Base-by-base conservation (phyloP, 306 rosid species). In the Inga laurina region DNA sequence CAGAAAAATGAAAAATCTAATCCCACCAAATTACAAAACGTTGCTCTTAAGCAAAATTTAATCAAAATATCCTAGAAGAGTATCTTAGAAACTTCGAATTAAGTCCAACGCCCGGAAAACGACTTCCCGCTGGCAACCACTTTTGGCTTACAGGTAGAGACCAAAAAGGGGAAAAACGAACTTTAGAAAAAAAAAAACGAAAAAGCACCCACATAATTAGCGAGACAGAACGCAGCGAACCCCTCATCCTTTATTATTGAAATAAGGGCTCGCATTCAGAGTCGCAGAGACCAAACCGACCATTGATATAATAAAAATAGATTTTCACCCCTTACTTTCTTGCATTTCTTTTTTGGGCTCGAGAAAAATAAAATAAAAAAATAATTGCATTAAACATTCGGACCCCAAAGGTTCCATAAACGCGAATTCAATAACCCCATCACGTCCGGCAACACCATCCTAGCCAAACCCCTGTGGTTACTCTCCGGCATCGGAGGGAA, bases 391-490 rank as follows among this genome's bases (percentile, higher is more conserved):
- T 86, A 83, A 65, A 80, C 90, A 90, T 85, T 86, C 88, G 95
- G 93, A 91, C 91, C 76, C 95, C 95, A 91, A 90, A 91, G 91
- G 82, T 68, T 86, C 95, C 95, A 91, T 54, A 91, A 86, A 82
- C 95, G 95, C 51, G 90, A 91, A 87, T 90, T 91, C 77, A 91
- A 84, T 81, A 91, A 71, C 37, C 92, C 93, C 83, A 91, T 72
- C 88, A 91, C 91, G 88, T 91, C 93, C 95, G 93, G 95, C 85
- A 88, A 86, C 49, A 91, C 93, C 83, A 90, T 91, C 79, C 95
- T 84, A 4, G 91, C 95, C 82, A 89, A 82, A 54, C 93, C 95
- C 86, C 82, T 86, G 85, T 87, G 84, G 79, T 18, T 84, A 85
- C 34, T 82, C 86, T 75, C 87, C 77, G 90, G 75, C 81, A 84